Evolutionary conservation across 2,329 filamentous ascomycete species (phyloP), one percentile per base, ranked within the genome.

Genomic region (Penicillium paneum): DNA sequence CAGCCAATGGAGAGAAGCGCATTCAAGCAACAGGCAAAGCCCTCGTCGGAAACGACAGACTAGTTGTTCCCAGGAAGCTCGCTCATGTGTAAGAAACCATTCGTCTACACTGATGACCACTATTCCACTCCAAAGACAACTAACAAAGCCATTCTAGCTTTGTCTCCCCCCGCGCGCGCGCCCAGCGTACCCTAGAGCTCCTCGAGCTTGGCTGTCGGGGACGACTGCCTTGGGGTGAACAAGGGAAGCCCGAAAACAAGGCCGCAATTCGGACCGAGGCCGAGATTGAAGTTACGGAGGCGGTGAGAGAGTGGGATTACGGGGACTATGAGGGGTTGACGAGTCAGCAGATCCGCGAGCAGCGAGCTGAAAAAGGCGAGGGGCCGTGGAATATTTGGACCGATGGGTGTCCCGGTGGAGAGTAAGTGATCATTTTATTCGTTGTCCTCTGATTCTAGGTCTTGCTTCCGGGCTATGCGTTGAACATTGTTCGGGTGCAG

Each of bases 141-240:
- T 41, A 48, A 50, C 54, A 43, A 34, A 34, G 3, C 54, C 54
- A 4, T 34, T 40, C 17, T 32, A 83, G 82, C 65, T 96, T 93
- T 73, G 91, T 97, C 38, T 96, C 90, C 2, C 93, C 92, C 3
- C 87, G 92, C 43, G 84, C 82, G 58, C 88, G 92, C 55, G 91
- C 93, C 19, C 91, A 94, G 73, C 83, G 85, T 47, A 97, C 92
- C n/a, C 87, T 97, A 68, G 91, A 96, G 71, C 83, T 97, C 44
- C 84, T 97, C 26, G 83, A 89, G 63, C 78, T 96, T 19, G 89
- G 86, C 46, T 85, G 86, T 68, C 73, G 77, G n/a, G 82, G 85
- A 38, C 78, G 81, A 1, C 78, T 92, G 15, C 91, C 91, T 0
- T 96, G 91, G 91, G 71, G 80, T 29, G 62, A 65, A 26, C 32